phyloP scores from a whole-genome alignment of 1,284 basidiomycete genomes.

The Cutaneotrichosporon dermatis region DNA sequence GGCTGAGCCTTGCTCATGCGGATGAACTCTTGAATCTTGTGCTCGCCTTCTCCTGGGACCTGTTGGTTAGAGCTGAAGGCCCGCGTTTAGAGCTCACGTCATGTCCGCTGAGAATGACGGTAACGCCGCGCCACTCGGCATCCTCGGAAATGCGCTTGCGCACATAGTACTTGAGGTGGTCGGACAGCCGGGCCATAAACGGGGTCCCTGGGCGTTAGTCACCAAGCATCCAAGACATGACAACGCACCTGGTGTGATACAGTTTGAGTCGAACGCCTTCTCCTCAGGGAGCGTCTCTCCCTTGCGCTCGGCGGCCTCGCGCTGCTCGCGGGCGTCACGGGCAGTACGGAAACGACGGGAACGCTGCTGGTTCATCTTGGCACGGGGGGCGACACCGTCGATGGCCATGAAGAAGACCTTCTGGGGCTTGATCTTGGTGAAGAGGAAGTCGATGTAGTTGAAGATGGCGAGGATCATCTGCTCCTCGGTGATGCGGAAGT shows the following conservation, averaged over 20 bases:
- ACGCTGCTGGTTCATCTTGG: conserved; percentile 99
- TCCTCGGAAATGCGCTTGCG: conserved; percentile 96
- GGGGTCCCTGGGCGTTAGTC: conserved; percentile 59
- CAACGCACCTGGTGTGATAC: conserved; percentile 76
- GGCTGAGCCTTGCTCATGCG: conserved; percentile 89
- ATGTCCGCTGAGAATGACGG: conserved; percentile 95
- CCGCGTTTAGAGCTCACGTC: conserved; percentile 55
- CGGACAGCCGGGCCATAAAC: conserved; percentile 89
- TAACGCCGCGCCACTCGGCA: conserved; percentile 84
- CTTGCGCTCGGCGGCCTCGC: conserved; percentile 77
- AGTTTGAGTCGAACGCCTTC: conserved; percentile 97
- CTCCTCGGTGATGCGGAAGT: conserved; percentile 91
- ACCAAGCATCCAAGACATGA: too few species aligned
- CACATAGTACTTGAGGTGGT: conserved; percentile 90
- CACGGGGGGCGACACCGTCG: conserved; percentile 94
- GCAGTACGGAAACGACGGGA: conserved; percentile 91
- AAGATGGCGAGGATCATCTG: conserved; percentile 97
- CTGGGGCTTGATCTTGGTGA: conserved; percentile 94
- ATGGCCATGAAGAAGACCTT: conserved; percentile 97
- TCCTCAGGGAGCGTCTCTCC: conserved; percentile 89
- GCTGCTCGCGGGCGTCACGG: conserved; percentile 81
- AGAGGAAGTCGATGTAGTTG: conserved; percentile 93
- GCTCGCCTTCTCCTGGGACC: conserved; percentile 95
- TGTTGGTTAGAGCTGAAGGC: conserved; percentile 8
- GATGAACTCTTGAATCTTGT: conserved; percentile 99